These are phyloP conservation scores for Solanum hybrid DNA, from an alignment of 305 asterid genomes.

Conservation along the genomic window DNA sequence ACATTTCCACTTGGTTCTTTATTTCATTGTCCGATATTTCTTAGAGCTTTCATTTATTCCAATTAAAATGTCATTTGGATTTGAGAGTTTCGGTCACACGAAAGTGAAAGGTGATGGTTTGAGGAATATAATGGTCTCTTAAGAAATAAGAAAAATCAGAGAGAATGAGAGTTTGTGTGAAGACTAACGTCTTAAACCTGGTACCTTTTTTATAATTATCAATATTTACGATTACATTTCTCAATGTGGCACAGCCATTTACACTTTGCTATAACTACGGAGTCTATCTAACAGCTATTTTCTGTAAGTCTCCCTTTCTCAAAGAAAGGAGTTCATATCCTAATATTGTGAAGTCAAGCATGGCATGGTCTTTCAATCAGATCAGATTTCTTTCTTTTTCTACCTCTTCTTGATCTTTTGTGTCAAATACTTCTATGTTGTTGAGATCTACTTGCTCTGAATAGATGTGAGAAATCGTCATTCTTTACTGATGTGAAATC, in stretches of 20 bases:
- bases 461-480: not conserved
- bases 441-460: not conserved
- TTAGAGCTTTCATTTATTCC: not conserved
- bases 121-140: not conserved
- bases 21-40: not conserved
- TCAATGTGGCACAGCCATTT: not conserved
- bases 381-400: not conserved
- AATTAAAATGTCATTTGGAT: not conserved
- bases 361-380: not conserved
- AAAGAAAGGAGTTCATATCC: not conserved
- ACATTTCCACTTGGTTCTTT: not conserved
- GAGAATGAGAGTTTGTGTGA: not conserved
- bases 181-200: not conserved
- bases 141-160: not conserved
- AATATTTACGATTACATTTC: not conserved
- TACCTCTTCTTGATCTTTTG: not conserved
- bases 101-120: not conserved
- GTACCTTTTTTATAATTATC: not conserved
- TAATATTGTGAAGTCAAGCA: not conserved
- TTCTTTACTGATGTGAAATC: not conserved
- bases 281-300: not conserved
- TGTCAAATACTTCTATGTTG: not conserved
- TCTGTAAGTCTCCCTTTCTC: not conserved
- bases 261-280: not conserved
- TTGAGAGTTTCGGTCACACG: not conserved